Conservation (phyloP, 371 early-diverging fungal species). For the Phascolomyces articulosus region DNA sequence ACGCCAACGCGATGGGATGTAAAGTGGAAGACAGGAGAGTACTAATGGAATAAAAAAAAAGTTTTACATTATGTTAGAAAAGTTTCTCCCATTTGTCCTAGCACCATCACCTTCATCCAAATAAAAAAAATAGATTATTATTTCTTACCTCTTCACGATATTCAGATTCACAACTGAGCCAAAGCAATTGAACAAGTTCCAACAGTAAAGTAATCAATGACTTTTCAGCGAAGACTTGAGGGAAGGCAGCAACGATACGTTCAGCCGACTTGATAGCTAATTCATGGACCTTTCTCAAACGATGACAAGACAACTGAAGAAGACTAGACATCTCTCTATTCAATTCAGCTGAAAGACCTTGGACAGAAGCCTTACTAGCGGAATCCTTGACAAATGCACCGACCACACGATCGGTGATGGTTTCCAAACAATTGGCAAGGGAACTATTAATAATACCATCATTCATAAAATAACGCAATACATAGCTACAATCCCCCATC, state of each 20-base stretch:
- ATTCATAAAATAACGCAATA: slow-evolving; percentile 85
- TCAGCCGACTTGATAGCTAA: slow-evolving; percentile 61
- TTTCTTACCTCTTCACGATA: slow-evolving; percentile 66
- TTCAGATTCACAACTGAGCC: slow-evolving; percentile 84
- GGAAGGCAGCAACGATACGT: slow-evolving; percentile 60
- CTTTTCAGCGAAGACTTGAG: slow-evolving; percentile 77
- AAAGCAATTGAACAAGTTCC: slow-evolving; percentile 79
- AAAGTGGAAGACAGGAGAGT: slow-evolving; percentile 76
- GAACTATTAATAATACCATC: slow-evolving; percentile 77
- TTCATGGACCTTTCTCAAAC: slow-evolving; percentile 67
- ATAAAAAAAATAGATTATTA: no score
- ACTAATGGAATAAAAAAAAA: no score
- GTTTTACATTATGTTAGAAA: no score
- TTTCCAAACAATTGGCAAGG: slow-evolving; percentile 72
- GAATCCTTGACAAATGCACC: slow-evolving; percentile 60
- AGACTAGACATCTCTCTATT: slow-evolving; percentile 62
- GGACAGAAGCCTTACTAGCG: slow-evolving; percentile 50
- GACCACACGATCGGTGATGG: slow-evolving; percentile 68
- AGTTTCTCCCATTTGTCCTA: no score
- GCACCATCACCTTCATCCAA: no score
- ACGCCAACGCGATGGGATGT: slow-evolving; percentile 66
- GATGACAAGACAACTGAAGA: slow-evolving; percentile 70
- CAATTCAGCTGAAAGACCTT: slow-evolving; percentile 50
- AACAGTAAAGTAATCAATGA: slow-evolving; percentile 62
- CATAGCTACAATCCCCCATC: slow-evolving; percentile 69